Conservation (phyloP, 1,284 basidiomycete genomes). For the Ganoderma multipileum region DNA sequence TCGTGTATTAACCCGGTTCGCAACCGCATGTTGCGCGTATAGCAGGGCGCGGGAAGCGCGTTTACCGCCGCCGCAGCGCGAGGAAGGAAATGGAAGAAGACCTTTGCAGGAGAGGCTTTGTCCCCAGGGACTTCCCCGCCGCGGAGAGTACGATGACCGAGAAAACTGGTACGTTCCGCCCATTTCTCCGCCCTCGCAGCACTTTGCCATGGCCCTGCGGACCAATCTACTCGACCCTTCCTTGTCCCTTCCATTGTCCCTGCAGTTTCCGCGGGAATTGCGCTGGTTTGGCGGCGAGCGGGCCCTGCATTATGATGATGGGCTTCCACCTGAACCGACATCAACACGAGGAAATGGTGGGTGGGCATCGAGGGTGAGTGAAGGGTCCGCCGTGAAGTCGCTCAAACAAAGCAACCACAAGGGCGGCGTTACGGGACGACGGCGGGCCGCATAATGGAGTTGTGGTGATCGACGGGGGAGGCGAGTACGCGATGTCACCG, state of each 20-base stretch:
- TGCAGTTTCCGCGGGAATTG: background rate
- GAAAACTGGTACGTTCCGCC: background rate
- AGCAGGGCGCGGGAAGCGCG: background rate
- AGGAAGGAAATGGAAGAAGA: background rate
- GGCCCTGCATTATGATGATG: slow-evolving; percentile 13
- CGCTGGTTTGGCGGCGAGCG: background rate
- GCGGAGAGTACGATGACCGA: background rate
- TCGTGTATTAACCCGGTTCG: background rate
- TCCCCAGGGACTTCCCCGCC: background rate
- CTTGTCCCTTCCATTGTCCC: no score
- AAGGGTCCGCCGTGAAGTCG: background rate
- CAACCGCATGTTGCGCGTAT: background rate
- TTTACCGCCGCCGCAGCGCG: background rate
- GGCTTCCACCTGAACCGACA: slow-evolving; percentile 7
- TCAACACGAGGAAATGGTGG: slow-evolving; percentile 12
- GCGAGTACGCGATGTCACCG: slow-evolving; percentile 24
- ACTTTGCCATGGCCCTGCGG: background rate
- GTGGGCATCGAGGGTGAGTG: background rate
- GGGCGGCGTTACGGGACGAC: background rate
- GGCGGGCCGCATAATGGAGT: slow-evolving; percentile 5
- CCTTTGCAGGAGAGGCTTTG: background rate
- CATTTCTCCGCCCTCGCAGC: slow-evolving; percentile 4
- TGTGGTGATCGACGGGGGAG: slow-evolving; percentile 21
- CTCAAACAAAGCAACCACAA: background rate
- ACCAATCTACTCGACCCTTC: background rate